These are phyloP conservation scores for Wallacemonas rigidus DNA, from an alignment of 208 protist genomes.

Conservation along the genomic window DNA sequence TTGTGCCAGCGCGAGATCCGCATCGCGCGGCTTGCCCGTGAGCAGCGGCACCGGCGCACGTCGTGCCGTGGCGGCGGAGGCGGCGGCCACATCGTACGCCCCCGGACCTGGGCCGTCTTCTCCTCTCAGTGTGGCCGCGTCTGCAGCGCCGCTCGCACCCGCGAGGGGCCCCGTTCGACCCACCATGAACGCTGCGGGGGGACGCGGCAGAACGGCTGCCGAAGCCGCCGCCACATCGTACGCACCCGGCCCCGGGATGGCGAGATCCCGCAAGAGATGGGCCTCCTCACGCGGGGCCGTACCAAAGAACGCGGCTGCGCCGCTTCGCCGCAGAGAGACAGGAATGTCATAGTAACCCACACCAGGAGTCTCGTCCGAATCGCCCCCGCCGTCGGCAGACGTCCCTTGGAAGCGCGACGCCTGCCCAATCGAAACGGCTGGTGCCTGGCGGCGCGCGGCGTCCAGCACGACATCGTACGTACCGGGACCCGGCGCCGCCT, in stretches of 20 bases:
- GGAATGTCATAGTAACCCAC: constrained; percentile 42
- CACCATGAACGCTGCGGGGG: constrained; percentile 21
- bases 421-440: constrained; percentile 16
- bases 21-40: constrained; percentile 10
- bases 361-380: constrained; percentile 11
- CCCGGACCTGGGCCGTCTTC: constrained; percentile 39
- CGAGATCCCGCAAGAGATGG: background rate
- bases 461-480: constrained; percentile 9
- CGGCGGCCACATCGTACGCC: constrained; percentile 32
- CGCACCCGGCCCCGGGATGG: constrained; percentile 26
- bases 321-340: background rate
- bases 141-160: constrained; percentile 3
- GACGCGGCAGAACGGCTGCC: constrained; percentile 19
- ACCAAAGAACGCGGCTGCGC: constrained; percentile 25
- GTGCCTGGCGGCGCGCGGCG: background rate
- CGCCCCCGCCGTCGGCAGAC: background rate
- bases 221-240: constrained; percentile 19
- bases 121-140: background rate
- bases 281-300: constrained; percentile 15
- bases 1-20: background rate
- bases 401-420: constrained; percentile 27
- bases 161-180: constrained; percentile 6
- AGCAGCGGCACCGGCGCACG: constrained; percentile 13
- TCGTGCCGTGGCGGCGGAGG: background rate
- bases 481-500: constrained; percentile 21